Conservation (phyloP, 2,329 filamentous ascomycete genomes). For the Phyllachora maydis region DNA sequence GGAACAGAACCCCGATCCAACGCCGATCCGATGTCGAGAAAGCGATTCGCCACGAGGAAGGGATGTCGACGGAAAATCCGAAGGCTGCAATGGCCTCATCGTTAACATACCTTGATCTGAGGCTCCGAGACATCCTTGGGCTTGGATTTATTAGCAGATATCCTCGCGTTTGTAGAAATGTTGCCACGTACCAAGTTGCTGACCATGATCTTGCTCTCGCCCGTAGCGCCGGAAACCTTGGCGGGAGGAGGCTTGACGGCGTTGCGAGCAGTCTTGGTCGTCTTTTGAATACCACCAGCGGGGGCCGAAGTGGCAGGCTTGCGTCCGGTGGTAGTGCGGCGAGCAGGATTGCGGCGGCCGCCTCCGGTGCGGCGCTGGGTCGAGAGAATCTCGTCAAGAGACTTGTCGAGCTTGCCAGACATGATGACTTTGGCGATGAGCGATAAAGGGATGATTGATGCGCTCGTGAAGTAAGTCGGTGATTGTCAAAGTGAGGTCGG, state of each 20-base stretch:
- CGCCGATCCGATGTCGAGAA: constrained; percentile 7
- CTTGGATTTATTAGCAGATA: constrained; percentile 33
- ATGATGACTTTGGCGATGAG: constrained; percentile 33
- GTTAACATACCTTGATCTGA: constrained; percentile 99
- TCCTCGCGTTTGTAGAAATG: constrained; percentile 1
- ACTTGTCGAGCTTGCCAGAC: constrained; percentile 91
- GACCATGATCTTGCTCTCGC: constrained; percentile 93
- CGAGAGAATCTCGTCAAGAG: constrained; percentile 92
- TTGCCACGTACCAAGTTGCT: constrained; percentile 72
- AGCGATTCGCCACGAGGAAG: constrained; percentile 12
- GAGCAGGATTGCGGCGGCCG: constrained; percentile 24
- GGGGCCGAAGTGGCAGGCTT: constrained; percentile 39
- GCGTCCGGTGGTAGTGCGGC: constrained; percentile 24
- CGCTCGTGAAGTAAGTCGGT: not conserved
- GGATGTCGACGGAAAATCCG: constrained; percentile 53
- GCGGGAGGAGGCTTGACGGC: constrained; percentile 40
- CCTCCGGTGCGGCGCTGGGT: constrained; percentile 40
- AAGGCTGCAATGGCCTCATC: constrained; percentile 46
- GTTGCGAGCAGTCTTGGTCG: constrained; percentile 38
- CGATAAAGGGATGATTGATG: too few relatives aligned
- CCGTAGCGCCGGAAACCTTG: constrained; percentile 37
- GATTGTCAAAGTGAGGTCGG: constrained; percentile 1
- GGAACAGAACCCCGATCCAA: too few relatives aligned
- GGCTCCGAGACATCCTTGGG: constrained; percentile 89
- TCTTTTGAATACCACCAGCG: constrained; percentile 75